These are phyloP conservation scores for Russula earlei DNA, from an alignment of 768 basidiomycete species.

Conservation along the genomic window DNA sequence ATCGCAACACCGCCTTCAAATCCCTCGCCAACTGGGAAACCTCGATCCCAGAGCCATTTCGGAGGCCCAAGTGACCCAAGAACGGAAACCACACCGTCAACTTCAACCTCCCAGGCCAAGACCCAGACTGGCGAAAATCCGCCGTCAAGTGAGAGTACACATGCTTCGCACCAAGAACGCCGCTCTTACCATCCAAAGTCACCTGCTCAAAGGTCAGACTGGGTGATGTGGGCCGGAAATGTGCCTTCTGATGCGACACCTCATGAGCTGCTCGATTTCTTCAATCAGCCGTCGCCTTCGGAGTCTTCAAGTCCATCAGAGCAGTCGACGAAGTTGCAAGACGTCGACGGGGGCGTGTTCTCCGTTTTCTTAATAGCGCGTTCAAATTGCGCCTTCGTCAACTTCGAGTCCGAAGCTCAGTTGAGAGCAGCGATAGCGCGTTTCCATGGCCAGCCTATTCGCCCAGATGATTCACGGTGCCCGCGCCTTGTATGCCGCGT, in stretches of 20 bases:
- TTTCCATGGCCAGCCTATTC: constrained; percentile 65
- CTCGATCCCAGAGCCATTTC: not conserved
- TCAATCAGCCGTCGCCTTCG: constrained; percentile 35
- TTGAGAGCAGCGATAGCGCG: constrained; percentile 56
- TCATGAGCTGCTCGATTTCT: constrained; percentile 82
- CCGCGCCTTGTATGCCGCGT: constrained; percentile 76
- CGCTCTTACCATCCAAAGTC: constrained; percentile 61
- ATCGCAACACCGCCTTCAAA: not conserved
- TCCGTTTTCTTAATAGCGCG: constrained; percentile 91
- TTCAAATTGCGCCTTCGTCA: constrained; percentile 93
- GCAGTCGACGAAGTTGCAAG: constrained; percentile 8
- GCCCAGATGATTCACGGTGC: constrained; percentile 63
- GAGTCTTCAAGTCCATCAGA: constrained; percentile 2
- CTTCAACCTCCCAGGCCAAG: not conserved
- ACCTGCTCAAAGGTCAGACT: constrained; percentile 70
- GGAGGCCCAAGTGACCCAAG: not conserved
- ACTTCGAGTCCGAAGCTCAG: constrained; percentile 58
- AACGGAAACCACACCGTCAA: not conserved
- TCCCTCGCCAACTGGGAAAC: not conserved
- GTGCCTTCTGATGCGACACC: constrained; percentile 75
- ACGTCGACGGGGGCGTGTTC: constrained; percentile 45
- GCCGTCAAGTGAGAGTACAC: not conserved
- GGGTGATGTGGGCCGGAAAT: constrained; percentile 97
- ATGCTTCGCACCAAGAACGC: constrained; percentile 26
- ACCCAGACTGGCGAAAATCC: constrained; percentile 5